These are phyloP conservation scores for Trametes polyzona DNA, from an alignment of 1,284 basidiomycete species.

Conservation along the genomic window DNA sequence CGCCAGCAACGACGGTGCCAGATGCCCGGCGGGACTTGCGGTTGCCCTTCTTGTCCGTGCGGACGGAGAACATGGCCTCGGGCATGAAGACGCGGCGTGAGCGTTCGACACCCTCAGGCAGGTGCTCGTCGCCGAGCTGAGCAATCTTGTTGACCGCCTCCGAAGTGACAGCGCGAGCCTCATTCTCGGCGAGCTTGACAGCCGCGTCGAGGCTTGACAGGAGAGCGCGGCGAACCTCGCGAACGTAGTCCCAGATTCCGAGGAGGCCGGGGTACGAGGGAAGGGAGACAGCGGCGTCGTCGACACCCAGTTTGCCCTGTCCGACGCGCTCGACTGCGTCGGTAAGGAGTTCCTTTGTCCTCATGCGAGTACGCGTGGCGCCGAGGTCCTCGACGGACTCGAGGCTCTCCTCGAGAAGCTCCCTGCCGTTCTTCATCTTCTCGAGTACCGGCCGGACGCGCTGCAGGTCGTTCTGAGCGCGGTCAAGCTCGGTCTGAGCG, in stretches of 20 bases:
- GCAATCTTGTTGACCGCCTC: constrained; percentile 73
- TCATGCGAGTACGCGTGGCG: constrained; percentile 54
- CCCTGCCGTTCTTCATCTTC: constrained; percentile 78
- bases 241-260: constrained; percentile 88
- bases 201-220: constrained; percentile 84
- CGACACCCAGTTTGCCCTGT: constrained; percentile 71
- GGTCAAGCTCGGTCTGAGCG: constrained; percentile 80
- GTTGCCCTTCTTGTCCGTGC: constrained; percentile 54
- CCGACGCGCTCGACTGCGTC: constrained; percentile 80
- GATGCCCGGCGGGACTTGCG: constrained; percentile 48
- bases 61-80: constrained; percentile 90
- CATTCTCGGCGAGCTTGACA: constrained; percentile 83
- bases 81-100: constrained; percentile 89
- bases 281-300: constrained; percentile 52
- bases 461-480: constrained; percentile 74
- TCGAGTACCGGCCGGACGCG: constrained; percentile 84
- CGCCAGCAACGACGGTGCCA: constrained; percentile 69
- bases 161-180: constrained; percentile 75
- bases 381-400: constrained; percentile 84
- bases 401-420: constrained; percentile 78
- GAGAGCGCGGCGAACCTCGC: constrained; percentile 82
- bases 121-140: constrained; percentile 75
- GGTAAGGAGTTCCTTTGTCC: constrained; percentile 66
- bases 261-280: constrained; percentile 90
- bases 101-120: constrained; percentile 84